Base-by-base conservation (phyloP, 495 filamentous ascomycete genomes). In the Neurospora intermedia region DNA sequence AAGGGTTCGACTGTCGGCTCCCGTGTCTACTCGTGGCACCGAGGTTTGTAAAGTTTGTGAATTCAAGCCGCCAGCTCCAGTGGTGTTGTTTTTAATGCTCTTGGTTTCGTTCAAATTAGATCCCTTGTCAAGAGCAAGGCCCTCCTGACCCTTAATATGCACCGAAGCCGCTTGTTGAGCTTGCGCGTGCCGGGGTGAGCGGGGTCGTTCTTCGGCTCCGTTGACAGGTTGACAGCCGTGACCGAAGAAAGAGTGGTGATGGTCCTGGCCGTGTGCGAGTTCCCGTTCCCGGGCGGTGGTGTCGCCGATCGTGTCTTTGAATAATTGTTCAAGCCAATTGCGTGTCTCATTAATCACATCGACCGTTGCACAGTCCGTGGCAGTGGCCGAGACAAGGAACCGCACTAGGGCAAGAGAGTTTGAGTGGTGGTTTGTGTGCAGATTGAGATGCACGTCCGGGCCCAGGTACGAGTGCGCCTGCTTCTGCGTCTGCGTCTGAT, bases 1-100 rank as follows among this genome's bases (percentile, higher is more conserved):
- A 43, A 85, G 73, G 54, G 83, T 83, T 76, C 35, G 54, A 66
- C 77, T 82, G 73, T 81, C 75, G 42, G 81, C 83, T 76, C 85
- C 84, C 48, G 77, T 77, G 62, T 80, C 75, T n/a, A 80, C 73
- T 73, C 79, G 82, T 76, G 81, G 79, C 71, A 81, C 77, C 66
- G 77, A 72, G 54, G 54, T 35, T 35, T 66, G 54, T 27, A 15
- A 66, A 3, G 54, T 66, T 35, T 66, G 27, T 18, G 54, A 35
- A 66, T 15, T 27, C 54, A 66, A 66, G 54, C 27, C 27, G 27
- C 35, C 54, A 27, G 54, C 15, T 27, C 27, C 27, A 66, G 27
- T 66, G 23, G 27, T 31, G 54, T 8, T 66, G 54, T 66, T 35
- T 27, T 3, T 35, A 1, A 15, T 8, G 27, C 27, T 15, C 54